These are phyloP conservation scores for Psilocybe tampanensis DNA, from an alignment of 768 basidiomycete genomes.

Conservation along the genomic window DNA sequence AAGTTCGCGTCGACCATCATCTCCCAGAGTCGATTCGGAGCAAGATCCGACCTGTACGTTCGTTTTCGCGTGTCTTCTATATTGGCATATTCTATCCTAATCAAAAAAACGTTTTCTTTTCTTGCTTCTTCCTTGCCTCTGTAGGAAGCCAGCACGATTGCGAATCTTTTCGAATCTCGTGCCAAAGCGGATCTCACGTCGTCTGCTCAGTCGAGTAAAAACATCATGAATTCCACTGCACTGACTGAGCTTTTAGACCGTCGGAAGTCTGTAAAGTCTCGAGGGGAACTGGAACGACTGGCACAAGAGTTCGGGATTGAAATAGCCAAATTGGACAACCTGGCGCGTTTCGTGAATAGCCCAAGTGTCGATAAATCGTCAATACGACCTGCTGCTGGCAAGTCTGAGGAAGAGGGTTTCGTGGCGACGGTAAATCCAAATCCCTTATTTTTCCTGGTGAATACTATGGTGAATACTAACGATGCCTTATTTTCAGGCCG, in stretches of 20 bases:
- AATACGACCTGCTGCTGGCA: conserved; percentile 38
- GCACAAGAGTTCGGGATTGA: conserved; percentile 61
- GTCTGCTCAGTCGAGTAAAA: conserved; percentile 40
- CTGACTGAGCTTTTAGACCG: conserved; percentile 64
- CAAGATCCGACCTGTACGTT: conserved; percentile 44
- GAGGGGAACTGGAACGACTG: conserved; percentile 48
- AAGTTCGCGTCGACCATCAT: conserved; percentile 70
- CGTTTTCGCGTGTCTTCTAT: conserved; percentile 10
- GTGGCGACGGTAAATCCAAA: conserved; percentile 48
- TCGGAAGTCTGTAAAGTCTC: conserved; percentile 50
- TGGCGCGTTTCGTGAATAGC: conserved; percentile 62
- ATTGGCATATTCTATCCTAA: background rate
- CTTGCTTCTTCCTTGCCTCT: background rate
- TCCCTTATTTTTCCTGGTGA: conserved; percentile 2
- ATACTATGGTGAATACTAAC: background rate
- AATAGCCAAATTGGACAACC: conserved; percentile 45
- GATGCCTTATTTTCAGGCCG: conserved; percentile 33
- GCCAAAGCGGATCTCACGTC: conserved; percentile 48
- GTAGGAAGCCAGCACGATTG: conserved; percentile 28
- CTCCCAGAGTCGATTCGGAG: no score
- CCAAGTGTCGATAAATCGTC: conserved; percentile 59
- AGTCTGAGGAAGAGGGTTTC: conserved; percentile 57
- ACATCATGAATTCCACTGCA: conserved; percentile 54
- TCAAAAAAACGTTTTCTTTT: conserved; percentile 4
- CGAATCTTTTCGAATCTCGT: conserved; percentile 55